Conservation (phyloP, 768 basidiomycete genomes). For the Butyriboletus loyo region DNA sequence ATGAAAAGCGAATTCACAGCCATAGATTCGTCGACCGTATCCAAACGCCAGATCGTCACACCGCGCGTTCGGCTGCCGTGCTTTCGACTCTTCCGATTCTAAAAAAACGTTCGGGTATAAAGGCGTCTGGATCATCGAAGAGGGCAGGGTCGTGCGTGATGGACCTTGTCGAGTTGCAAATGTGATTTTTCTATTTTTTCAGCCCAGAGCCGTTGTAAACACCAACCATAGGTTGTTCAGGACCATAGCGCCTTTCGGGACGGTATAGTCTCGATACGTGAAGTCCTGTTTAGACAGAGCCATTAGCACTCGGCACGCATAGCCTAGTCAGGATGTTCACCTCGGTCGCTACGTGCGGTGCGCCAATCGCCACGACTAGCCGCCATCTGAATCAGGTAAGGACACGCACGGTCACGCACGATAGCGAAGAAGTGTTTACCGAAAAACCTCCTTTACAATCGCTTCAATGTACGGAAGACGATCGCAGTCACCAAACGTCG, state of each 20-base stretch:
- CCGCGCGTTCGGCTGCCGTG: not conserved
- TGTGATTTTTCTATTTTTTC: not conserved
- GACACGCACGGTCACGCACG: not conserved
- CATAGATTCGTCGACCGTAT: slow-evolving; percentile 12
- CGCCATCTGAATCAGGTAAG: slow-evolving; percentile 3
- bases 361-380: slow-evolving; percentile 3
- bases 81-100: not conserved
- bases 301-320: not conserved
- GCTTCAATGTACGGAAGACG: slow-evolving; percentile 8
- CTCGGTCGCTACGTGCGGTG: slow-evolving; percentile 4
- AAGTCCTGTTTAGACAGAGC: not conserved
- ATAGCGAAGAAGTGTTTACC: not conserved
- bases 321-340: not conserved
- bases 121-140: slow-evolving; percentile 12
- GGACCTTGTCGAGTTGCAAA: not conserved
- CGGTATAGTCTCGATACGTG: not conserved
- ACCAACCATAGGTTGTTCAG: slow-evolving; percentile 1
- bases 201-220: not conserved
- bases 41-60: slow-evolving; percentile 13
- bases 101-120: slow-evolving; percentile 15
- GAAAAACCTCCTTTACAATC: slow-evolving; percentile 4
- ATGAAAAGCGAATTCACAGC: slow-evolving; percentile 9
- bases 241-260: slow-evolving; percentile 6
- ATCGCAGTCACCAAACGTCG: slow-evolving; percentile 7
- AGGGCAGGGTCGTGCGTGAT: slow-evolving; percentile 7